A percentile compares a stretch with the other conserved stretches of the same genome.
phyloP scores from a whole-genome alignment of 176 grass and related monocot genomes.

The Phoenix roebelenii region DNA sequence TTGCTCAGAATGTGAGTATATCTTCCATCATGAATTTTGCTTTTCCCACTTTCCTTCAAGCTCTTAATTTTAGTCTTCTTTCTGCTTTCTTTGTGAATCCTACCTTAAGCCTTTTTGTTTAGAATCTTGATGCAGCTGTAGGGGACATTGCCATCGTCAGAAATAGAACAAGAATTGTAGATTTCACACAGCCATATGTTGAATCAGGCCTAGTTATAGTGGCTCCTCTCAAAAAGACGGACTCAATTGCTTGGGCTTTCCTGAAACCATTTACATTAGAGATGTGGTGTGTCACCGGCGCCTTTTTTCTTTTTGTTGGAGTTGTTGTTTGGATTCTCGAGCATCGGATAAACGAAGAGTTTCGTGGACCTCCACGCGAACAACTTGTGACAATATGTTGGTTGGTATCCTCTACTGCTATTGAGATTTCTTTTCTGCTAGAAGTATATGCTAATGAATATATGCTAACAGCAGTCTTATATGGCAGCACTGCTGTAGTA shows the following conservation, averaged over 20 bases:
- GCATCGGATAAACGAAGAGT: slow-evolving; percentile 10
- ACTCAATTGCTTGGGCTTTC: slow-evolving; percentile 10
- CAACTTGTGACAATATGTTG: slow-evolving; percentile 17
- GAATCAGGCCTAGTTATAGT: slow-evolving; percentile 21
- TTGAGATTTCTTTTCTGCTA: background rate
- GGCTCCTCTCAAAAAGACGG: slow-evolving; percentile 11
- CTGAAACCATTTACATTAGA: slow-evolving; percentile 19
- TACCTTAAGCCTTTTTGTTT: background rate
- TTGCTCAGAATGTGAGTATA: slow-evolving; percentile 2
- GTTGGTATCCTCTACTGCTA: background rate
- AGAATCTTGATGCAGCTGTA: slow-evolving; percentile 19
- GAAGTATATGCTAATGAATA: too few relatives aligned
- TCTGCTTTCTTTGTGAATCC: background rate
- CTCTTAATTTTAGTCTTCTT: background rate
- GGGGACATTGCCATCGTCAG: slow-evolving; percentile 16
- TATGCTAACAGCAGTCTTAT: too few relatives aligned
- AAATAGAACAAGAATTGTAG: slow-evolving; percentile 14
- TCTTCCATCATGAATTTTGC: background rate
- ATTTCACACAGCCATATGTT: slow-evolving; percentile 12
- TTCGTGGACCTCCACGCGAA: slow-evolving; percentile 8
- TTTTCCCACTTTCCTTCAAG: background rate
- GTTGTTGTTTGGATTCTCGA: slow-evolving; percentile 17
- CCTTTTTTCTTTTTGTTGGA: slow-evolving; percentile 14
- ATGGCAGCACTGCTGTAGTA: too few relatives aligned
- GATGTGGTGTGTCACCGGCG: slow-evolving; percentile 15